A percentile compares a stretch with the other conserved stretches of the same genome.
Evolutionary conservation across 2,329 filamentous ascomycete species (phyloP).

Genomic region (Cytospora chrysosperma): DNA sequence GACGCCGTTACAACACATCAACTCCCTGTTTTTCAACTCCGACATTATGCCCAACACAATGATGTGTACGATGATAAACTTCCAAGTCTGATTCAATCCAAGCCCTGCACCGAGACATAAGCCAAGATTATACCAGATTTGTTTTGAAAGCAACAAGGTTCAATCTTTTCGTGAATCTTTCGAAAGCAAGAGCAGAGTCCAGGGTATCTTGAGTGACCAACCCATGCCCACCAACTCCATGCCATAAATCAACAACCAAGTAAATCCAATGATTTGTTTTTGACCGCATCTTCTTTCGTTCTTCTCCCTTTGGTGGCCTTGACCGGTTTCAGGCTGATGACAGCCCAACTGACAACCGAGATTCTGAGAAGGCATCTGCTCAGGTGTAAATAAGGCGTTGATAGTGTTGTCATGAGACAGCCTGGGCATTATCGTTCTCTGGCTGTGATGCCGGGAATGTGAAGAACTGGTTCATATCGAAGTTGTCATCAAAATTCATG

Average conservation of each 20-base stretch:
- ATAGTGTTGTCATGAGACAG: not conserved
- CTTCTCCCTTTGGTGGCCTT: too few species aligned
- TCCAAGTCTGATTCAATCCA: too few species aligned
- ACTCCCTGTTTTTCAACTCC: too few species aligned
- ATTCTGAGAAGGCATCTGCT: too few species aligned
- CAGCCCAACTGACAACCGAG: not conserved
- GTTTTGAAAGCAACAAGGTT: not conserved
- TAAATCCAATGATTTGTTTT: not conserved
- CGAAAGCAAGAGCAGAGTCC: not conserved
- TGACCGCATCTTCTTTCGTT: not conserved
- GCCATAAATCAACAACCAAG: not conserved
- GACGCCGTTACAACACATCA: too few species aligned
- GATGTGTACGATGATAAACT: too few species aligned
- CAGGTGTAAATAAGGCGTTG: too few species aligned
- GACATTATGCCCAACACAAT: too few species aligned
- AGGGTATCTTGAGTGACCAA: not conserved
- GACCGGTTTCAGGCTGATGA: too few species aligned
- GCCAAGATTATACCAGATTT: too few species aligned
- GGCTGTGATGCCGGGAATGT: conserved; percentile 9
- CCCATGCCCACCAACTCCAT: not conserved
- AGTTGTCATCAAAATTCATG: conserved; percentile 2
- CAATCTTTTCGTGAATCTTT: not conserved
- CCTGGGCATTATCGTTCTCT: not conserved
- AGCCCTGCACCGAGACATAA: too few species aligned
- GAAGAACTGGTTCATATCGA: conserved; percentile 5